Conservation (phyloP, 768 basidiomycete species). For the Neoboletus brunneissimus region DNA sequence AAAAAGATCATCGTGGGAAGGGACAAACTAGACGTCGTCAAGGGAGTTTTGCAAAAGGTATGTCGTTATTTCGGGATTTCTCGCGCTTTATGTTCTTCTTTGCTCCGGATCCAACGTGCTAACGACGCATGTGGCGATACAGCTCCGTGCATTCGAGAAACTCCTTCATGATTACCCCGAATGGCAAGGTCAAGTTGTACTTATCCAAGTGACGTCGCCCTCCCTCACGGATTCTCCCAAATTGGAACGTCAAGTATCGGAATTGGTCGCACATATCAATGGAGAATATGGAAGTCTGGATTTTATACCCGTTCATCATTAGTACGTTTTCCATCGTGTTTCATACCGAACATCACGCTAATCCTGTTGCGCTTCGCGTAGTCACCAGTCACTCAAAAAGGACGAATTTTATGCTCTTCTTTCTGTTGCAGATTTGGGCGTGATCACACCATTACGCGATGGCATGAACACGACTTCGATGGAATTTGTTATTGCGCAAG, state of each 20-base stretch:
- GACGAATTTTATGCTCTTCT: conserved; percentile 97
- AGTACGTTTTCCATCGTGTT: conserved; percentile 51
- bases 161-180: conserved; percentile 90
- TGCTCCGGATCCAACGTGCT: background rate
- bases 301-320: conserved; percentile 97
- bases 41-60: conserved; percentile 95
- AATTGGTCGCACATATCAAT: conserved; percentile 93
- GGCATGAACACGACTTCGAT: conserved; percentile 99
- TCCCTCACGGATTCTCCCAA: conserved; percentile 90
- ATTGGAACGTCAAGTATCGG: conserved; percentile 89
- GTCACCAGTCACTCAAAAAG: conserved; percentile 95
- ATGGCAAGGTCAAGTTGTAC: conserved; percentile 88
- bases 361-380: conserved; percentile 36
- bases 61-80: background rate
- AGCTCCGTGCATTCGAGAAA: conserved; percentile 95
- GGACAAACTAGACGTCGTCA: conserved; percentile 98
- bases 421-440: conserved; percentile 88
- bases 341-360: background rate
- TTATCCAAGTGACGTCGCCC: conserved; percentile 86
- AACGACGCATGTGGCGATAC: background rate
- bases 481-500: conserved; percentile 97
- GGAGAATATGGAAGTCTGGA: conserved; percentile 92
- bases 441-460: conserved; percentile 93
- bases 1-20: conserved; percentile 99
- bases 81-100: background rate